phyloP scores from a whole-genome alignment of 306 rosid genomes.

The Corylus americana region DNA sequence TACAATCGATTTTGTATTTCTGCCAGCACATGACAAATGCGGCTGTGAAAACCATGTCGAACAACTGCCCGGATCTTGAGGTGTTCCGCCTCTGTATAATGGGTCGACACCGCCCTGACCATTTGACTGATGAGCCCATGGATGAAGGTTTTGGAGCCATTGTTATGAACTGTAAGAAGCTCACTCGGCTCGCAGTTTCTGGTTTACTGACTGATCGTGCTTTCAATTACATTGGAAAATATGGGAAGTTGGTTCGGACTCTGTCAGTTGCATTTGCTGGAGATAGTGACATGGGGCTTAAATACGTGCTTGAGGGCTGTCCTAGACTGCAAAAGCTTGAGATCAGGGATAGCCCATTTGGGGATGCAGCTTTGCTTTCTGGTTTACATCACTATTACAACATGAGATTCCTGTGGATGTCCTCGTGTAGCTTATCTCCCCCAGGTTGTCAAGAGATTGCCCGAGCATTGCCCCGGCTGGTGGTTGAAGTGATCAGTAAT shows the following conservation, averaged over 20 bases:
- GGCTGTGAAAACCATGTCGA: conserved; percentile 87
- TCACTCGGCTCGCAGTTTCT: conserved; percentile 82
- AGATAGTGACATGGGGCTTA: conserved; percentile 62
- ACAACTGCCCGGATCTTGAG: conserved; percentile 74
- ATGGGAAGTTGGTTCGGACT: conserved; percentile 76
- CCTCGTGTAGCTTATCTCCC: conserved; percentile 59
- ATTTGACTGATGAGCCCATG: conserved; percentile 65
- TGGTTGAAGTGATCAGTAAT: conserved; percentile 61
- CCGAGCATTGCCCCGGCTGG: conserved; percentile 57
- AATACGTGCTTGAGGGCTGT: conserved; percentile 73
- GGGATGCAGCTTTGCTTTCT: conserved; percentile 65
- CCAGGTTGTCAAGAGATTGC: conserved; percentile 75
- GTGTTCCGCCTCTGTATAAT: conserved; percentile 88
- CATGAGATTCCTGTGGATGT: conserved; percentile 97
- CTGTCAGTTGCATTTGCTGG: conserved; percentile 91
- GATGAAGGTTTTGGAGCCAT: conserved; percentile 93
- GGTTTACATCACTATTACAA: conserved; percentile 83
- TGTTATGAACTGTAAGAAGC: conserved; percentile 88
- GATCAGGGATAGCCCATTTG: conserved; percentile 89
- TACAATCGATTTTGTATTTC: conserved; percentile 71
- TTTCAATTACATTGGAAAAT: conserved; percentile 63
- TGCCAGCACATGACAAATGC: conserved; percentile 86
- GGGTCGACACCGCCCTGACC: conserved; percentile 67
- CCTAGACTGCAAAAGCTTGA: conserved; percentile 80
- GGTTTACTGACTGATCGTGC: conserved; percentile 81